Evolutionary conservation across 2,329 filamentous ascomycete species (phyloP), one percentile per base, ranked within the genome.

Genomic region (Helicocarpus griseus): DNA sequence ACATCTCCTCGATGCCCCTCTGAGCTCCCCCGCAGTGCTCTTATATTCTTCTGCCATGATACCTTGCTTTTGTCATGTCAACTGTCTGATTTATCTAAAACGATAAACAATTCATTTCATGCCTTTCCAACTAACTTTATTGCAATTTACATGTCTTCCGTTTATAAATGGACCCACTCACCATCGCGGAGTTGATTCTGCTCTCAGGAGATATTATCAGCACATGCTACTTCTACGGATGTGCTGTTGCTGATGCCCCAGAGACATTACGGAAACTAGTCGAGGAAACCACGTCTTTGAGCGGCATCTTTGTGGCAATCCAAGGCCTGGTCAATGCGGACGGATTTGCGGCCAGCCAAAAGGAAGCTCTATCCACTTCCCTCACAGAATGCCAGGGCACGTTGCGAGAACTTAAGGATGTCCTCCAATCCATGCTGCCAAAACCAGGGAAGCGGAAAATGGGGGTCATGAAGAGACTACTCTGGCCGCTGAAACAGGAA

Each of bases 261-360:
- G 36, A 50, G 29, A n/a, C n/a, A 4, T 8, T 50, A 14, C 48
- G 48, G 13, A 43, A 40, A 19, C 38, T 50, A 7, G 36, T 50
- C n/a, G 39, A 50, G n/a, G 48, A 50, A 35, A 50, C 39, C 11
- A 50, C 48, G 7, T 33, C 48, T 5, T n/a, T 50, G 38, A 50
- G 48, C 48, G 48, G 48, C 17, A 36, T 41, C 17, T 50, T 50
- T 28, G 48, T 50, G 26, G 38, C 48, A n/a, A 39, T 50, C 38
- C 48, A 50, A 17, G 48, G 48, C 3, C 39, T 50, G 17, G 28
- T 50, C 28, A 43, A 50, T 26, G 48, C 48, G 4, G 39, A 50
- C 26, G 44, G 39, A 26, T 41, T 50, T 40, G 11, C 39, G 11
- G 24, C 48, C 21, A 35, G 9, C 11, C 48, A 50, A 19, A 44